These are phyloP conservation scores for Syzygium grande DNA, from an alignment of 345 rosid genomes.

Conservation along the genomic window DNA sequence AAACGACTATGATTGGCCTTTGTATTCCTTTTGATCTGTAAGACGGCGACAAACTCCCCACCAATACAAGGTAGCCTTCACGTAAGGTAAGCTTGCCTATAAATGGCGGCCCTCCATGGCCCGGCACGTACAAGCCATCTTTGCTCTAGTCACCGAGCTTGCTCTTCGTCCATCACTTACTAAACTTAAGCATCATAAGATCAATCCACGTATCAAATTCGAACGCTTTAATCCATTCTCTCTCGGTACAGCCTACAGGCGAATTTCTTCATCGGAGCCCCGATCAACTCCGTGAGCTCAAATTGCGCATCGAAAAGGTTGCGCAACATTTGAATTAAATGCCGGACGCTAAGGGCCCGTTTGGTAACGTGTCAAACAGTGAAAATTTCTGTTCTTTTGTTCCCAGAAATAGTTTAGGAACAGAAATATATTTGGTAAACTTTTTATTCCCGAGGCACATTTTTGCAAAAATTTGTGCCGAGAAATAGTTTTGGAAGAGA, in stretches of 20 bases:
- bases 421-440: no score
- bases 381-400: no score
- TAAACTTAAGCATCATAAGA: no score
- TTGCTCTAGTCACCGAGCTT: background rate
- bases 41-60: rapidly evolving
- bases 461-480: no score
- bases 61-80: rapidly evolving
- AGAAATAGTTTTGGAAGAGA: no score
- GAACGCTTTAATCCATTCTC: rapidly evolving
- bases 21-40: rapidly evolving
- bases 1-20: rapidly evolving
- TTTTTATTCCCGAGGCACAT: no score
- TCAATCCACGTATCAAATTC: no score
- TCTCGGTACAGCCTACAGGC: rapidly evolving
- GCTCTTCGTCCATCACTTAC: rapidly evolving
- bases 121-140: rapidly evolving
- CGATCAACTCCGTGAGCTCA: no score
- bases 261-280: background rate
- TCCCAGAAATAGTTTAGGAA: no score
- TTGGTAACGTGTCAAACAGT: no score
- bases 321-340: rapidly evolving
- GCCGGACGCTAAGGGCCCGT: rapidly evolving
- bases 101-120: background rate
- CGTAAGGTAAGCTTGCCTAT: rapidly evolving
- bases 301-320: no score